Conservation (phyloP, 2,329 filamentous ascomycete species). For the Fusarium albidum region DNA sequence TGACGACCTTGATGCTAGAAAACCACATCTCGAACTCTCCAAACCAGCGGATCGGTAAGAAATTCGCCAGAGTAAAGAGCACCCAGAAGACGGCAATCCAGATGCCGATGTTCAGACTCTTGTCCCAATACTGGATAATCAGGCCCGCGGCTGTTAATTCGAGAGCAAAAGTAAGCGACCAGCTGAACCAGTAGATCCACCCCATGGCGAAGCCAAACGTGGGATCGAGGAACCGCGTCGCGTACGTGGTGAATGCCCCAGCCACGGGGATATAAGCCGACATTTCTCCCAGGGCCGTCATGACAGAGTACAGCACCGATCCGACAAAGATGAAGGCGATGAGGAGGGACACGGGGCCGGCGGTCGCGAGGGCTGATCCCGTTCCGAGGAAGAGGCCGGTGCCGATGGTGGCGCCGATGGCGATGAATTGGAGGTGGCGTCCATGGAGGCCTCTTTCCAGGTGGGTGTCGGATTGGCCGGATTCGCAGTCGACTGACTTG, state of each 20-base stretch:
- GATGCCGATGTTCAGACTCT: constrained; percentile 75
- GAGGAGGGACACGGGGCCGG: constrained; percentile 69
- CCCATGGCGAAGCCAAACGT: constrained; percentile 63
- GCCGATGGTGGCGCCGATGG: constrained; percentile 75
- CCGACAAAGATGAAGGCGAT: constrained; percentile 75
- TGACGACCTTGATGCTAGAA: constrained; percentile 71
- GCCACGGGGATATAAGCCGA: constrained; percentile 79
- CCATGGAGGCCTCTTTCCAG: constrained; percentile 3
- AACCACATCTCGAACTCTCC: constrained; percentile 70
- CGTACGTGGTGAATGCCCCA: constrained; percentile 81
- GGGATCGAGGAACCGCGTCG: constrained; percentile 78
- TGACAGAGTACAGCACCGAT: constrained; percentile 77
- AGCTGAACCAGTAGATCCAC: constrained; percentile 70
- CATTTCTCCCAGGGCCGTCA: constrained; percentile 84
- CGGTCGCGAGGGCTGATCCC: constrained; percentile 57
- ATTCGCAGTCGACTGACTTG: too few relatives aligned
- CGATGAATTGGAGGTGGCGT: constrained; percentile 45
- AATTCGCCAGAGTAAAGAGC: constrained; percentile 61
- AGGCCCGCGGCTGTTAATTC: constrained; percentile 79
- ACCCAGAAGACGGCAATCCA: constrained; percentile 77
- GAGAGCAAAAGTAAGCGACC: constrained; percentile 84
- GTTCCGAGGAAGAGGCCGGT: constrained; percentile 77
- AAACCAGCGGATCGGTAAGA: constrained; percentile 71
- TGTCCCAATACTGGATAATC: constrained; percentile 79
- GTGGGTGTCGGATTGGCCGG: background rate